Evolutionary conservation across 2,329 filamentous ascomycete genomes (phyloP).

Genomic region (Paracamarosporium sp.): DNA sequence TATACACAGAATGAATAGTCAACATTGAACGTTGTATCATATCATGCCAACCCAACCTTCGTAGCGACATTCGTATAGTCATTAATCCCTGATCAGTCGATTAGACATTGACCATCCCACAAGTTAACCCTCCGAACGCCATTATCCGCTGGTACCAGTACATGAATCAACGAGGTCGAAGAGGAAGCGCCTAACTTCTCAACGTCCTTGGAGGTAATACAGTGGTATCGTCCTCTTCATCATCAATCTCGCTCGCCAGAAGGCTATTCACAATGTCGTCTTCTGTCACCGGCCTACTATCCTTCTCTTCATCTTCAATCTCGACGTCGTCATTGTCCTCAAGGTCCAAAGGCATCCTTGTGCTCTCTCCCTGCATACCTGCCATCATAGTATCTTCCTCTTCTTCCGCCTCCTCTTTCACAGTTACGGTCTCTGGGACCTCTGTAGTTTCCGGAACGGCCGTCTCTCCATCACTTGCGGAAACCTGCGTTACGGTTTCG

Average conservation of each 20-base stretch:
- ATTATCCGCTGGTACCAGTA: neutral
- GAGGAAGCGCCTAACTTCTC: neutral
- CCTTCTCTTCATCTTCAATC: slow-evolving; percentile 25
- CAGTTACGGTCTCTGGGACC: slow-evolving; percentile 20
- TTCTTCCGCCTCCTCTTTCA: slow-evolving; percentile 20
- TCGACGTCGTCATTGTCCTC: slow-evolving; percentile 29
- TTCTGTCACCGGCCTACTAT: slow-evolving; percentile 27
- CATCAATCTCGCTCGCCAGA: slow-evolving; percentile 34
- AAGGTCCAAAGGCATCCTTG: slow-evolving; percentile 39
- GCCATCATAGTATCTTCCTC: slow-evolving; percentile 43
- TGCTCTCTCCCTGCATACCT: slow-evolving; percentile 42
- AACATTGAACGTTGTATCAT: neutral
- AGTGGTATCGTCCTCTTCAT: slow-evolving; percentile 2
- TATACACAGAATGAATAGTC: too few relatives aligned
- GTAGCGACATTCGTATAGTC: neutral
- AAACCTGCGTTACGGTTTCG: slow-evolving; percentile 23
- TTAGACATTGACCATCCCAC: neutral
- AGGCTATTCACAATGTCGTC: slow-evolving; percentile 44
- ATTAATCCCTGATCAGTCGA: neutral
- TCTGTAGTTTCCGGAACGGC: slow-evolving; percentile 21
- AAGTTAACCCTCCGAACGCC: neutral
- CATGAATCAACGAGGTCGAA: neutral
- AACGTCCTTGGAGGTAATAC: neutral
- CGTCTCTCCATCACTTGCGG: slow-evolving; percentile 15
- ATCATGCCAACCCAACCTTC: neutral